These are phyloP conservation scores for Medicago truncatula DNA, from an alignment of 306 rosid species.

Conservation along the genomic window DNA sequence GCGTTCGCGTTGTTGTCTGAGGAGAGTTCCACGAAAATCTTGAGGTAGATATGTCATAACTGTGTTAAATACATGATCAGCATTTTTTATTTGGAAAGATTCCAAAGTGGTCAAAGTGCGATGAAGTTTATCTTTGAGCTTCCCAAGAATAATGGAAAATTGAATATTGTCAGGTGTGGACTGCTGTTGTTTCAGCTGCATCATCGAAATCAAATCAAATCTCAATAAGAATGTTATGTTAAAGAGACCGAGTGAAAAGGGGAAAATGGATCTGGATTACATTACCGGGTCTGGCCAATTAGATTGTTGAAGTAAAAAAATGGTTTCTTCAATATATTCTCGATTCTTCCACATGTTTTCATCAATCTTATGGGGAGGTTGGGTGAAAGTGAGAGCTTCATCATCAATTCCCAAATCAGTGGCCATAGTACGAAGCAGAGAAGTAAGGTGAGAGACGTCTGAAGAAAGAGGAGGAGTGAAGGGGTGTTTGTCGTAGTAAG, in stretches of 20 bases:
- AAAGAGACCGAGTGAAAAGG: conserved; percentile 10
- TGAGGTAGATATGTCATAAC: conserved; percentile 99
- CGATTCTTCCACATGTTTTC: conserved; percentile 99
- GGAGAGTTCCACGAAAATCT: conserved; percentile 94
- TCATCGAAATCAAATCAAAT: not conserved
- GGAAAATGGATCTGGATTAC: conserved; percentile 15
- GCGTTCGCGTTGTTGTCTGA: conserved; percentile 91
- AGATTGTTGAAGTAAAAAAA: conserved; percentile 69
- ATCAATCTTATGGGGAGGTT: conserved; percentile 89
- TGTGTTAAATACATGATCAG: conserved; percentile 86
- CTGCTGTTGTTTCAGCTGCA: conserved; percentile 72
- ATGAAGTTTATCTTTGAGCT: conserved; percentile 62
- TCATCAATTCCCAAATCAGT: conserved; percentile 40
- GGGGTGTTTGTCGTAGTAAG: conserved; percentile 80
- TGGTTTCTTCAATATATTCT: conserved; percentile 83
- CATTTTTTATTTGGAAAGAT: conserved; percentile 79
- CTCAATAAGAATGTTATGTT: not conserved
- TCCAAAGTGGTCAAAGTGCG: conserved; percentile 62
- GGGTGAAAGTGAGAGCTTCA: too few species aligned
- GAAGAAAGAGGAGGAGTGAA: conserved; percentile 72
- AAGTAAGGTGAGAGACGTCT: conserved; percentile 70
- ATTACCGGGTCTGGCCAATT: conserved; percentile 79
- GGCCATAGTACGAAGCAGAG: conserved; percentile 64
- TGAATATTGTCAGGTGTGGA: conserved; percentile 58
- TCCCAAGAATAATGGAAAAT: conserved; percentile 48